Evolutionary conservation across 192 early-diverging fungal species (phyloP).

Genomic region (Globomyces pollinis-pini): DNA sequence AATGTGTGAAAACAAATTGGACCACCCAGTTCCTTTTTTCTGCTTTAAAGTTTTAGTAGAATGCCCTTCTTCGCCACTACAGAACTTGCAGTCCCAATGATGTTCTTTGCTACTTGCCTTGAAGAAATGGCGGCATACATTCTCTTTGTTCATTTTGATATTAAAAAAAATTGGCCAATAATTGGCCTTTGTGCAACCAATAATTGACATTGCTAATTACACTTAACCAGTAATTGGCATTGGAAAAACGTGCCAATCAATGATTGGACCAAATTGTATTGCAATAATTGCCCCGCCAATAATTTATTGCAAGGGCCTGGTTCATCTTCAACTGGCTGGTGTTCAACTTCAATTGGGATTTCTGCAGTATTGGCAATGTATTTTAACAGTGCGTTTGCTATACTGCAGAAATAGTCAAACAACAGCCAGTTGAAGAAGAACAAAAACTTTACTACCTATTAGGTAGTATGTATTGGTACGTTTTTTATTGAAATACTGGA

Average conservation of each 20-base stretch:
- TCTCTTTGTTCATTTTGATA: neutral
- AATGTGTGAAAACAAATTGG: neutral
- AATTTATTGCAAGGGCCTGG: neutral
- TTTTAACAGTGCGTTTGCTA: too few relatives aligned
- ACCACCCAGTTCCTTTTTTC: neutral
- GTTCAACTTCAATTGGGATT: neutral
- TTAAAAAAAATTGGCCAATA: neutral
- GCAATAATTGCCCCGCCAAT: neutral
- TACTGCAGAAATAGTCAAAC: too few relatives aligned
- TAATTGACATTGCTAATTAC: neutral
- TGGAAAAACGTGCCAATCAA: neutral
- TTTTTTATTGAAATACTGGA: too few relatives aligned
- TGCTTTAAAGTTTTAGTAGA: neutral
- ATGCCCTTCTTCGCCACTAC: neutral
- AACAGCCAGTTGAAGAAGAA: too few relatives aligned
- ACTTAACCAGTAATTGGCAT: neutral
- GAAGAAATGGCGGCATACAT: conserved; percentile 1
- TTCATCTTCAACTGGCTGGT: neutral
- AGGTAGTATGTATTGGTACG: too few relatives aligned
- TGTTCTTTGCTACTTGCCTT: neutral
- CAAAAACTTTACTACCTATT: too few relatives aligned
- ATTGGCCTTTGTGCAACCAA: neutral
- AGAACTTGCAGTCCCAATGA: neutral
- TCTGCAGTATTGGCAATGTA: too few relatives aligned
- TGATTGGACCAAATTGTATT: neutral